Conservation (phyloP, 805 yeast species). For the Jamesozyma hellenica region DNA sequence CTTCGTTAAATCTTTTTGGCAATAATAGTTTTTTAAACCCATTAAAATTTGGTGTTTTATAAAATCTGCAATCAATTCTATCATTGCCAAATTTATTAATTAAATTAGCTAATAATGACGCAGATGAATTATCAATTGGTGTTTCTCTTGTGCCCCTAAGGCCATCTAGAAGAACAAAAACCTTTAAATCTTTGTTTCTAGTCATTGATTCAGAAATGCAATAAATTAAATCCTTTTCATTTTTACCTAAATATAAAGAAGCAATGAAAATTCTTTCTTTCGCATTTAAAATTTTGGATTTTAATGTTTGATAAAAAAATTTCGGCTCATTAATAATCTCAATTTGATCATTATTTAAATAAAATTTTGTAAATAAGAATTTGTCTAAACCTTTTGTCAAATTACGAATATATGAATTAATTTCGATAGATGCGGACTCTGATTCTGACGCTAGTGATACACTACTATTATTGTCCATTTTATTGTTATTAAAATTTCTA, state of each 20-base stretch:
- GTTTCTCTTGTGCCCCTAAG: slow-evolving; percentile 89
- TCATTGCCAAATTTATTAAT: slow-evolving; percentile 51
- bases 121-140: slow-evolving; percentile 60
- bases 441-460: background rate
- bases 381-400: background rate
- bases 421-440: too few species aligned
- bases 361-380: slow-evolving; percentile 37
- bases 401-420: background rate
- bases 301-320: slow-evolving; percentile 61
- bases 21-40: slow-evolving; percentile 55
- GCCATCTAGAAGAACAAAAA: slow-evolving; percentile 74
- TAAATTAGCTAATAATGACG: slow-evolving; percentile 58
- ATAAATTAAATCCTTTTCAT: slow-evolving; percentile 64
- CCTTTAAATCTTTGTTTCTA: slow-evolving; percentile 50
- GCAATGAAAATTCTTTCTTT: slow-evolving; percentile 65
- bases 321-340: slow-evolving; percentile 55
- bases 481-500: too few species aligned
- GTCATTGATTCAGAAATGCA: slow-evolving; percentile 52
- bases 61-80: slow-evolving; percentile 72
- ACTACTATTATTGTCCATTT: too few species aligned
- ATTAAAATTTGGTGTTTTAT: slow-evolving; percentile 76
- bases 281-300: slow-evolving; percentile 52
- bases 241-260: slow-evolving; percentile 76
- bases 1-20: slow-evolving; percentile 84
- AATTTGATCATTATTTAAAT: slow-evolving; percentile 44